Percentiles rank a stretch among this genome's conserved stretches.
Conservation (phyloP, 805 yeast species). For the Lachancea mirantina region DNA sequence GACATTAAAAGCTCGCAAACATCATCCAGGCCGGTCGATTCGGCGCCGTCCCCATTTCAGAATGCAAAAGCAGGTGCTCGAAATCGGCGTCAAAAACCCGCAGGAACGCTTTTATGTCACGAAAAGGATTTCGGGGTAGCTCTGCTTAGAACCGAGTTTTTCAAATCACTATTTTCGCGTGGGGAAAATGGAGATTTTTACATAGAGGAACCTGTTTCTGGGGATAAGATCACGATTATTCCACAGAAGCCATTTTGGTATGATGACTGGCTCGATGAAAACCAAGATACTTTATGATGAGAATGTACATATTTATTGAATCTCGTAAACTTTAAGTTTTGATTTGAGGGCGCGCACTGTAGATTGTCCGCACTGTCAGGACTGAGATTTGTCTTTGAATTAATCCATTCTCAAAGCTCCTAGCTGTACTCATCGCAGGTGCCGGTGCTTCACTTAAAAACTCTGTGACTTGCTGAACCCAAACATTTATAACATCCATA, state of each 20-base stretch:
- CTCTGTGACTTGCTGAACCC: too few species aligned
- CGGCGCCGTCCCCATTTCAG: constrained; percentile 16
- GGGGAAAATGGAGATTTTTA: constrained; percentile 30
- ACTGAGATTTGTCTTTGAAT: too few species aligned
- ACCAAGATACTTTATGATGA: background rate
- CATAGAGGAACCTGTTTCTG: constrained; percentile 25
- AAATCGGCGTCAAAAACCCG: constrained; percentile 38
- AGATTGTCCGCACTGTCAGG: too few species aligned
- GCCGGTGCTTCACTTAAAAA: too few species aligned
- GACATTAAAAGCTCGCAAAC: constrained; percentile 2
- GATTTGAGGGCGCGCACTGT: too few species aligned
- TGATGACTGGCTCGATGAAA: constrained; percentile 11
- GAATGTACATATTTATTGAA: too few species aligned
- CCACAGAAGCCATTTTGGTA: constrained; percentile 27
- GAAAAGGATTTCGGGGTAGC: constrained; percentile 62
- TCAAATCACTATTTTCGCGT: constrained; percentile 20
- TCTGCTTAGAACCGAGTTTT: constrained; percentile 44
- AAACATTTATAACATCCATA: too few species aligned
- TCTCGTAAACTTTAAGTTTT: too few species aligned
- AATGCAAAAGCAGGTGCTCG: background rate
- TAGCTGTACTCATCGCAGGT: too few species aligned
- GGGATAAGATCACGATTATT: constrained; percentile 10
- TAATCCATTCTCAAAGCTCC: too few species aligned
- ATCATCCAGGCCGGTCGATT: background rate
- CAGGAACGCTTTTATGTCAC: constrained; percentile 55